A percentile compares a stretch with the other conserved stretches of the same genome.
phyloP scores from a whole-genome alignment of 2,329 filamentous ascomycete genomes.

The Aspergillus bombycis region DNA sequence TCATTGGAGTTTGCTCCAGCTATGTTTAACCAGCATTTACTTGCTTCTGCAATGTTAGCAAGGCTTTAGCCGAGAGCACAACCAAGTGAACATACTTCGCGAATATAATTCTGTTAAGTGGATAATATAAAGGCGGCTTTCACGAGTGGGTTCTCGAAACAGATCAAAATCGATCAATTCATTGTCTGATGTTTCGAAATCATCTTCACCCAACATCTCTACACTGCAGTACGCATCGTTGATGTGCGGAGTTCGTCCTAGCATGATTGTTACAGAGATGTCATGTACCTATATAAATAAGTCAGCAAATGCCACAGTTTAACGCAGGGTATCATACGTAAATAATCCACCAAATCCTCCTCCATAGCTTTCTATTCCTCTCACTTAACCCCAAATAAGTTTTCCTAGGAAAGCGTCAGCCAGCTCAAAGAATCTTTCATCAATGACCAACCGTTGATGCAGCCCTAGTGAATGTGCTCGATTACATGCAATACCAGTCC shows the following conservation, averaged over 20 bases:
- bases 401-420: background rate
- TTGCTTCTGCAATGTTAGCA: background rate
- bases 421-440: background rate
- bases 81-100: background rate
- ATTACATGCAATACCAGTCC: slow-evolving; percentile 7
- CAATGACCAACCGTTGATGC: background rate
- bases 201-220: slow-evolving; percentile 3
- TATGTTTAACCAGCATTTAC: background rate
- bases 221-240: slow-evolving; percentile 13
- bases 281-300: slow-evolving; percentile 5
- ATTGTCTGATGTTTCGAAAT: slow-evolving; percentile 1
- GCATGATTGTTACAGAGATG: slow-evolving; percentile 5
- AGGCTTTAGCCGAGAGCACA: background rate
- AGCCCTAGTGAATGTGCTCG: slow-evolving; percentile 13
- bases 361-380: background rate
- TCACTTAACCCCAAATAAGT: background rate
- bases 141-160: background rate
- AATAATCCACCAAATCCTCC: background rate
- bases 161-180: background rate
- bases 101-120: background rate
- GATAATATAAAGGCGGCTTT: background rate
- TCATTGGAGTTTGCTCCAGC: background rate
- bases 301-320: background rate
- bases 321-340: background rate
- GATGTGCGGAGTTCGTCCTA: slow-evolving; percentile 12